Base-by-base conservation (phyloP, 2,329 filamentous ascomycete species). In the Arthrobotrys entomopaga region DNA sequence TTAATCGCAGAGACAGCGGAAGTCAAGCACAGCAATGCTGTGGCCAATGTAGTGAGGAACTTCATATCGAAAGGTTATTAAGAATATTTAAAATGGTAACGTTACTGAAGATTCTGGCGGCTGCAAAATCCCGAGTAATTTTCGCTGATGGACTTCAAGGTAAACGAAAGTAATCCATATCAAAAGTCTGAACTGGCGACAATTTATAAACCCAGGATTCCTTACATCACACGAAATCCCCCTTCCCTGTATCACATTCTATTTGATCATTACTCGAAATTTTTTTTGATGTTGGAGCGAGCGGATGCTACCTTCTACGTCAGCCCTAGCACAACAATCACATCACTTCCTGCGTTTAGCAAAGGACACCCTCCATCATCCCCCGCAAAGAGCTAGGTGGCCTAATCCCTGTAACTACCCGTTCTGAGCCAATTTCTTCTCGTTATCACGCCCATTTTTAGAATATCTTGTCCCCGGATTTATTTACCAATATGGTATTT, bases 241-340 rank as follows among this genome's bases (percentile, higher is more conserved):
- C 13, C 2, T 46, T n/a, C 11, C 50, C 13, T 34, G 13, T 53
- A 29, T 6, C 8, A 8, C 19, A 15, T 11, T 53, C 24, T 11
- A 48, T 16, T 15, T 46, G 7, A 22, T 2, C 11, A 13, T 13
- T 19, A 7, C 42, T n/a, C 3, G 40, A 8, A 8, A 10, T n/a
- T 59, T 67, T 67, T 22, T 24, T 52, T 40, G 43, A 1, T 34
- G n/a, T 40, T 19, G 42, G 13, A n/a, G 15, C n/a, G 42, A 15
- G n/a, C 20, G 13, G 29, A 69, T 69, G 56, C 49, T 69, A 69
- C 65, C 65, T 67, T 61, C 65, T 69, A 69, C 65, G 57, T 69
- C 65, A 61, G 49, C 34, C 49, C 40, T 49, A 40, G 40, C 42
- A 16, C 8, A 59, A 48, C 40, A 46, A 40, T 20, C 42, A 16